Evolutionary conservation across 306 rosid species (phyloP), one percentile per base, ranked within the genome.

Genomic region (Prunus salicina): DNA sequence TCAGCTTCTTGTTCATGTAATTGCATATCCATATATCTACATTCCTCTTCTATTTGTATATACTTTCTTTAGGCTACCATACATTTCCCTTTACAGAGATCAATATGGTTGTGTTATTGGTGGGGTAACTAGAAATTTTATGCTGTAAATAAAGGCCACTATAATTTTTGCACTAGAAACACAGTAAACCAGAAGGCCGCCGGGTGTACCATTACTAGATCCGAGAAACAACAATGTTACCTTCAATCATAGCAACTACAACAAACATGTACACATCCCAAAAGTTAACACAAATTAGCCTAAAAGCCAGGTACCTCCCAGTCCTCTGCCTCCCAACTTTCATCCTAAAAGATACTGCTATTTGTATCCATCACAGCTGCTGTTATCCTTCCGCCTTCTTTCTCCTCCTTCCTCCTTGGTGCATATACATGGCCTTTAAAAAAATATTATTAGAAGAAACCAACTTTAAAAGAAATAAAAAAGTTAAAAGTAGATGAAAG

Each of bases 1-100:
- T 70, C 49, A 52, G 63, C 38, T 69, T 69, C 61, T 69, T 27
- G 24, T 49, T 58, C 15, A 28, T 50, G 73, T 16, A 69, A 49
- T 50, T 5, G 22, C 46, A 27, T 69, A 69, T 69, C 45, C 5
- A 28, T 25, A n/a, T 49, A 20, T 20, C 9, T 49, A 12, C 27
- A 10, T 50, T 68, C 27, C 25, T 27, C 60, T 16, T 9, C 60
- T 8, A 30, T 3, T 15, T 68, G 1, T 47, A 22, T 25, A 38
- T 15, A 46, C 41, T 27, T 67, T 68, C 43, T 67, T 13, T 16
- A 68, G 19, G 19, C 38, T 19, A 65, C 25, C 52, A n/a, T 19
- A 65, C 18, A 4, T 65, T 67, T 14, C 20, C 43, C 52, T 68
- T 45, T 67, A 46, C 30, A 22, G 22, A 47, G 22, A 68, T 68